Evolutionary conservation across 2,329 filamentous ascomycete genomes (phyloP).

Genomic region (Cladosporium sp.): DNA sequence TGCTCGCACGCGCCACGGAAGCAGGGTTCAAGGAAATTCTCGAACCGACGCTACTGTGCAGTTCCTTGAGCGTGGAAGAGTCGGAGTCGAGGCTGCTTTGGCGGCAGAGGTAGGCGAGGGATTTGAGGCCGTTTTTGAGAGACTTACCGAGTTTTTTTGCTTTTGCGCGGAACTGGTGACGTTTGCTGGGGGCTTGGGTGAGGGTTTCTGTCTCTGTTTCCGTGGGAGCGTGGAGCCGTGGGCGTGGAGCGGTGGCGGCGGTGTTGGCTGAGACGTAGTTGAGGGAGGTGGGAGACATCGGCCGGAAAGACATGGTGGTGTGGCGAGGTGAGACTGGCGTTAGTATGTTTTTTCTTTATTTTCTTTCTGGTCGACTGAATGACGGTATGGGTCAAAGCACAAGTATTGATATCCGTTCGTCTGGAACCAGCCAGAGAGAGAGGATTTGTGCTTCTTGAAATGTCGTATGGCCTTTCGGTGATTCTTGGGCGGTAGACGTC

Average conservation of each 20-base stretch:
- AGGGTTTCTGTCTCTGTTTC: neutral
- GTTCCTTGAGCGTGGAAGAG: neutral
- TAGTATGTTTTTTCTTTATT: neutral
- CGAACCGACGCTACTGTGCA: too few species aligned
- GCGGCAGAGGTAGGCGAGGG: neutral
- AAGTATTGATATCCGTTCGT: neutral
- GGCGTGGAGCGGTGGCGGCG: neutral
- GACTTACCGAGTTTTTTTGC: neutral
- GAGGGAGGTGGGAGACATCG: neutral
- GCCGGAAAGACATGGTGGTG: neutral
- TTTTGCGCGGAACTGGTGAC: neutral
- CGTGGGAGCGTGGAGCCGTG: neutral
- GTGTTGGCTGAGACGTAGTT: slow-evolving; percentile 5
- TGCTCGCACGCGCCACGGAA: neutral
- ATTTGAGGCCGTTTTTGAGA: neutral
- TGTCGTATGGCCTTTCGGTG: neutral
- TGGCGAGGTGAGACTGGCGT: neutral
- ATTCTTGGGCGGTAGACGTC: neutral
- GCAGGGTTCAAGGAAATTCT: too few species aligned
- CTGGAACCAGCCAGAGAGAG: slow-evolving; percentile 9
- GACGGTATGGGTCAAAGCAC: neutral
- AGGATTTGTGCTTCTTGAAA: too few species aligned
- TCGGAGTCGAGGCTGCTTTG: neutral
- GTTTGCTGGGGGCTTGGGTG: neutral
- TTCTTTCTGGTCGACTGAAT: too few species aligned